A percentile compares a stretch with the other conserved stretches of the same genome.
Evolutionary conservation across 1,284 basidiomycete species (phyloP).

Genomic region (Cerioporus squamosus): DNA sequence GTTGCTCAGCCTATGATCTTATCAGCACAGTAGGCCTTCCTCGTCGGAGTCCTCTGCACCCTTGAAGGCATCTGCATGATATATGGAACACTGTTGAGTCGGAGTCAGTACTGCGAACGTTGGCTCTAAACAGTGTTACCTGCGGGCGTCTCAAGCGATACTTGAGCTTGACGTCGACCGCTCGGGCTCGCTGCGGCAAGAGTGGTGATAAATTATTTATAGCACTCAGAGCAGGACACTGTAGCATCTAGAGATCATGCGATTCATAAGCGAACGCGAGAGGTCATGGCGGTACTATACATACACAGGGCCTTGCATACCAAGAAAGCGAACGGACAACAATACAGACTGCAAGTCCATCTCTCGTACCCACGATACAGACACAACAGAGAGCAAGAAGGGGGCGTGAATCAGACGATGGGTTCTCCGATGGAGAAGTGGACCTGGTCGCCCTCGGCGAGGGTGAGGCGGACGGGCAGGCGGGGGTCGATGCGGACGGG

Average conservation of each 20-base stretch:
- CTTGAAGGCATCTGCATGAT: no score
- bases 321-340: constrained; percentile 21
- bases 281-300: neutral
- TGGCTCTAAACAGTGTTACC: no score
- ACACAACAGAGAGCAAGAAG: neutral
- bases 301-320: constrained; percentile 17
- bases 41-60: no score
- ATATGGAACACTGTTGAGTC: no score
- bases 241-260: neutral
- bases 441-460: constrained; percentile 79
- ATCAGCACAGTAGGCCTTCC: no score
- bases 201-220: no score
- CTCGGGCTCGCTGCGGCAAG: no score
- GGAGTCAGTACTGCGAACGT: no score
- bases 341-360: constrained; percentile 23
- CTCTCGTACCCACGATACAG: neutral
- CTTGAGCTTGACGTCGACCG: no score
- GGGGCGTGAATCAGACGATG: constrained; percentile 11
- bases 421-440: constrained; percentile 78
- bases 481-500: constrained; percentile 80
- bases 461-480: constrained; percentile 71
- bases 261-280: neutral
- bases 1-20: no score
- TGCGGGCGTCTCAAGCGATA: no score
- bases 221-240: no score